phyloP scores from a whole-genome alignment of 345 rosid species.

The Trapa bicornis region DNA sequence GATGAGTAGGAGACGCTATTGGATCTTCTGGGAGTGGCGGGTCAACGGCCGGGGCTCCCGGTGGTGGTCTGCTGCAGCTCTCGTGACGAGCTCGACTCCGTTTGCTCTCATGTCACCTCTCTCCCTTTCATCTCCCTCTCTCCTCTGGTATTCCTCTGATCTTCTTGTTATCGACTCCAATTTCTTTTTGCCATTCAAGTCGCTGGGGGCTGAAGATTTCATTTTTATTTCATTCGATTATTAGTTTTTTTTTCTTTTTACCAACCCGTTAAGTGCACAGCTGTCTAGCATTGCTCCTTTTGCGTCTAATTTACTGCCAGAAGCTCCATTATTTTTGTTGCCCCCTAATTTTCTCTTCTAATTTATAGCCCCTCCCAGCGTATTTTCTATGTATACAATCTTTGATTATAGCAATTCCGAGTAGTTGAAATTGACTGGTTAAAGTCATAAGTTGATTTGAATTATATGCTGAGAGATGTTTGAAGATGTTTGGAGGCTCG shows the following conservation, averaged over 20 bases:
- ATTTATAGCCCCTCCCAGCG: neutral
- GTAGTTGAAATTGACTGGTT: neutral
- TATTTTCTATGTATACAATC: neutral
- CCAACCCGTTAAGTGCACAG: neutral
- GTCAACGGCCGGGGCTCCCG: conserved; percentile 59
- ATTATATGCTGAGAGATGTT: neutral
- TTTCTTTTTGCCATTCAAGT: neutral
- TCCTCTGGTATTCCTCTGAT: conserved; percentile 33
- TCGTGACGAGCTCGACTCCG: conserved; percentile 85
- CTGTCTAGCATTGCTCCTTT: neutral
- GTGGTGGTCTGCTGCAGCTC: conserved; percentile 80
- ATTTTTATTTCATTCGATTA: neutral
- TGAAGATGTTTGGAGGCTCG: neutral
- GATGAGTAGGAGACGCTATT: conserved; percentile 54
- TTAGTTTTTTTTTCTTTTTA: neutral
- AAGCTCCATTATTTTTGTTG: neutral
- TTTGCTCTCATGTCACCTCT: conserved; percentile 59
- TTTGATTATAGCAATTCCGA: neutral
- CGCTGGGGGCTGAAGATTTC: neutral
- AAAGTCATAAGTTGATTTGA: neutral
- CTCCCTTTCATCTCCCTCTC: conserved; percentile 62
- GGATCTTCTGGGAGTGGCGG: conserved; percentile 50
- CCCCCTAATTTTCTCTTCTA: neutral
- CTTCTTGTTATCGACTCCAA: neutral
- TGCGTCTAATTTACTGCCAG: neutral